Evolutionary conservation across 306 rosid genomes (phyloP).

Genomic region (Quercus dentata): DNA sequence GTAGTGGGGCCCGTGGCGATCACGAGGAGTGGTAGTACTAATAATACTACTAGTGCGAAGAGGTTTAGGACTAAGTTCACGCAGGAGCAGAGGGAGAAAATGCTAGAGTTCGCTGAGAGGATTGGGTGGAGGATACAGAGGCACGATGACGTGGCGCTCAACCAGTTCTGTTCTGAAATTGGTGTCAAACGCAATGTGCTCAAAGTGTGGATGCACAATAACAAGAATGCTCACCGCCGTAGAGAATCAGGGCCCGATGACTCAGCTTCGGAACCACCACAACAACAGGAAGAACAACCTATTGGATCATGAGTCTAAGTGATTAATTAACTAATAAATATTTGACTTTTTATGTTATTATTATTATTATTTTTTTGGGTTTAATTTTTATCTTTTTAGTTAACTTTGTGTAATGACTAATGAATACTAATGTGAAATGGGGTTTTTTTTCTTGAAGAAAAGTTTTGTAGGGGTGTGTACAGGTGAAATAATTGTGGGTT

Average conservation of each 20-base stretch:
- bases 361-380: not conserved
- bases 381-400: not conserved
- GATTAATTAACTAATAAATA: not conserved
- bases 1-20: too few relatives aligned
- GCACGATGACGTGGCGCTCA: constrained; percentile 4
- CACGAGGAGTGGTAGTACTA: not conserved
- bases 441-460: not conserved
- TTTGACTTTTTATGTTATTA: not conserved
- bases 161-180: not conserved
- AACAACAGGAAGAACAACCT: not conserved
- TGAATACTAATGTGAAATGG: not conserved
- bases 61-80: constrained; percentile 10
- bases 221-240: constrained; percentile 18
- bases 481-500: not conserved
- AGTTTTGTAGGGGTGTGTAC: not conserved
- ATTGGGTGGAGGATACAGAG: constrained; percentile 8
- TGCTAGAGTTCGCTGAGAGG: constrained; percentile 10
- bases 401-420: not conserved
- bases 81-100: constrained; percentile 6
- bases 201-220: constrained; percentile 11
- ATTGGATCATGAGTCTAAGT: not conserved
- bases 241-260: not conserved
- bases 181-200: constrained; percentile 7
- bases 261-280: not conserved
- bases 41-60: not conserved